These are phyloP conservation scores for Pezicula rhizophila DNA, from an alignment of 2,329 filamentous ascomycete species.

Conservation along the genomic window DNA sequence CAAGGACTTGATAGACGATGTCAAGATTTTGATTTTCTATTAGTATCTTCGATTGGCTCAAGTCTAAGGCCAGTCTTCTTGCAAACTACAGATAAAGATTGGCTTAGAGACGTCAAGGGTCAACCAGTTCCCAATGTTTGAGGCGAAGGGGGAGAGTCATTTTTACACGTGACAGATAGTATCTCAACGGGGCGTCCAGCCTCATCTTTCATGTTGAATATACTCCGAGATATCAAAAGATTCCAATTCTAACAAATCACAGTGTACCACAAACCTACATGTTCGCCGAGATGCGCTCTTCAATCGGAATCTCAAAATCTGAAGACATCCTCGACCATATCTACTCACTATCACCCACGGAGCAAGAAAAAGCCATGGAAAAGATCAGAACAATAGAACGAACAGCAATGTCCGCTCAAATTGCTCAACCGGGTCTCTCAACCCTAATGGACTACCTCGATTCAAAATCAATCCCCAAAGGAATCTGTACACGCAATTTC, in stretches of 20 bases:
- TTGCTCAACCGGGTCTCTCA: conserved; percentile 73
- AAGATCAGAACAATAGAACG: conserved; percentile 76
- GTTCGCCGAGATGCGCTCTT: conserved; percentile 80
- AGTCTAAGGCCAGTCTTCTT: too few species aligned
- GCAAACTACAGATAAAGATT: too few species aligned
- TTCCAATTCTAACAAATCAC: conserved; percentile 7
- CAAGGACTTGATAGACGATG: not conserved
- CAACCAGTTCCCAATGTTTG: too few species aligned
- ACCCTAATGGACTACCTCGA: conserved; percentile 80
- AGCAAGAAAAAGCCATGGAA: conserved; percentile 60
- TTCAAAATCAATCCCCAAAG: conserved; percentile 60
- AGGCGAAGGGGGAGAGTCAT: too few species aligned
- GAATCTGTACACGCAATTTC: conserved; percentile 92
- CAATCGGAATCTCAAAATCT: conserved; percentile 64
- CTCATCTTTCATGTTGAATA: not conserved
- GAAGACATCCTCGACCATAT: conserved; percentile 88
- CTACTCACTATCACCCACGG: conserved; percentile 58
- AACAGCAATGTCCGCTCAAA: conserved; percentile 70
- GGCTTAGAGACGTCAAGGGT: too few species aligned
- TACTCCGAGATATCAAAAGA: not conserved
- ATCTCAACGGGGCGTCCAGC: too few species aligned
- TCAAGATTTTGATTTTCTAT: not conserved
- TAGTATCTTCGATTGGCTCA: too few species aligned
- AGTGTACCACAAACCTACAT: conserved; percentile 93
- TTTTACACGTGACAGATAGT: too few species aligned